phyloP scores from a whole-genome alignment of 78 protist genomes.

The Paulinella micropora region DNA sequence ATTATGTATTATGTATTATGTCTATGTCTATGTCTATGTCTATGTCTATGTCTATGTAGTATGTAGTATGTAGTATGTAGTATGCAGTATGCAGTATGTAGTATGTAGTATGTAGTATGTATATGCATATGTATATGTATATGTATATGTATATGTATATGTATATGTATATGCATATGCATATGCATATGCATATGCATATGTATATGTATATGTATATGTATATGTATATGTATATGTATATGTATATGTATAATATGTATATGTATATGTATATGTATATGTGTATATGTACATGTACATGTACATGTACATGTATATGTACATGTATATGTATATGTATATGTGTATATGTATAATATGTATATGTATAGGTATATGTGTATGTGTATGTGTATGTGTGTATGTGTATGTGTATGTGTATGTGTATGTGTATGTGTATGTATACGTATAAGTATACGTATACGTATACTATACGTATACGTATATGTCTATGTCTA shows the following conservation, averaged over 20 bases:
- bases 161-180: background rate
- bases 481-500: background rate
- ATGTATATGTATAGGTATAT: background rate
- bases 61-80: background rate
- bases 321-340: background rate
- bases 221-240: background rate
- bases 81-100: too few relatives aligned
- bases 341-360: background rate
- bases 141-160: background rate
- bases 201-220: background rate
- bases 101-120: background rate
- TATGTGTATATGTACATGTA: background rate
- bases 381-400: background rate
- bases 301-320: background rate
- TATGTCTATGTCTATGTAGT: background rate
- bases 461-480: background rate
- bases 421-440: background rate
- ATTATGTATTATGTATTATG: background rate
- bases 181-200: background rate
- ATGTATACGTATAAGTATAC: background rate
- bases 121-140: background rate
- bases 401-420: background rate
- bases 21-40: background rate
- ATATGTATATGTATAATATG: background rate
- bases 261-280: background rate